Evolutionary conservation across 2,329 filamentous ascomycete species (phyloP), one percentile per base, ranked within the genome.

Genomic region (Colletotrichum phormii): DNA sequence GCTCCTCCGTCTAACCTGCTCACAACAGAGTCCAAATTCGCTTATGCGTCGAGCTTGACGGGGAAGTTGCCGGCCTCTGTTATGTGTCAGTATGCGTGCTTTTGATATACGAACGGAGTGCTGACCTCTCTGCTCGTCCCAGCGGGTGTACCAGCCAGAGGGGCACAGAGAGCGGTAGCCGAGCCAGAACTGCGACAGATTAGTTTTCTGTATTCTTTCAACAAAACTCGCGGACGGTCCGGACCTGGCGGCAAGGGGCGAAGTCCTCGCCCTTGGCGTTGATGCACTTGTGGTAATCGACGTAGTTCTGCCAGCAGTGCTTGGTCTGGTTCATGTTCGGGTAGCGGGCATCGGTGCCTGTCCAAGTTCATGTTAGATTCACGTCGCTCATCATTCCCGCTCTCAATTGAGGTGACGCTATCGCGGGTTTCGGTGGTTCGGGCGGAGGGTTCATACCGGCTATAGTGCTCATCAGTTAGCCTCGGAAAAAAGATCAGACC

Each of bases 231-330:
- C 57, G 13, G 18, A 18, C 53, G 24, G 31, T 64, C 46, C 84
- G 77, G 92, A 98, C 95, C 93, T 98, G 95, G 82, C 92, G 93
- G 93, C 96, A 98, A 77, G 96, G 96, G 80, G 94, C 93, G 86
- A 98, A 98, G 83, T 98, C 95, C 89, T 98, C 96, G 86, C 96
- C 96, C 91, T 98, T 98, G 87, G 95, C 96, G 83, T 93, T 89
- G 86, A 98, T 95, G 90, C 97, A 99, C 91, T 99, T 99, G 92
- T 99, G 94, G 91, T 99, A 98, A 87, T 99, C 97, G 89, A 99
- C 97, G 88, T 99, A 99, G 91, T 99, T 99, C 86, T 99, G 97
- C 97, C 97, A 99, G 94, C 97, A 99, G 92, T 99, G 95, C 93
- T 98, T 98, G 87, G 95, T 93, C 89, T 97, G 94, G 89, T 99